Evolutionary conservation across 176 grass and related monocot species (phyloP).

Genomic region (Paspalum vaginatum): DNA sequence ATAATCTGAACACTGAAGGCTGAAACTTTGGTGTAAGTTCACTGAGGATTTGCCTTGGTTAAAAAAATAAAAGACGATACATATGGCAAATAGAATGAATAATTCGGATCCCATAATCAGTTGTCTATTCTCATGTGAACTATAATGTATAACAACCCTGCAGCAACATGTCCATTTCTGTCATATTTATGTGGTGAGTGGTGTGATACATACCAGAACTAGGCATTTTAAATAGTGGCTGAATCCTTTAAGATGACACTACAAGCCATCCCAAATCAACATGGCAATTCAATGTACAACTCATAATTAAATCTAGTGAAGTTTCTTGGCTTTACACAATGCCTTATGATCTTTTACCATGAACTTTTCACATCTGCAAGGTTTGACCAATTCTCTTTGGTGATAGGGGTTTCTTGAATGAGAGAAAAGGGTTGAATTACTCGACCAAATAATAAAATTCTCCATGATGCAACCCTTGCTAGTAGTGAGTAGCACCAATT

Average conservation of each 20-base stretch:
- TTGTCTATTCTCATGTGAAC: neutral
- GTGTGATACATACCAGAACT: neutral
- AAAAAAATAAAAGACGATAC: neutral
- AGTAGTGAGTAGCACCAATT: neutral
- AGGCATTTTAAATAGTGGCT: neutral
- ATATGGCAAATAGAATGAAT: neutral
- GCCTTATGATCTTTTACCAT: neutral
- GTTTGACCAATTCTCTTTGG: neutral
- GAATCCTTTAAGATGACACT: neutral
- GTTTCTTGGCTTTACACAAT: neutral
- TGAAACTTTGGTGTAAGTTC: neutral
- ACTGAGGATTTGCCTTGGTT: neutral
- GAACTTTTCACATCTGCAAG: neutral
- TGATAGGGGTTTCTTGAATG: neutral
- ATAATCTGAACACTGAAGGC: neutral
- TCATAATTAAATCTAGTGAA: constrained; percentile 8
- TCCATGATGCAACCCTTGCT: neutral
- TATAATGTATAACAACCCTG: neutral
- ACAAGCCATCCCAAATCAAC: neutral
- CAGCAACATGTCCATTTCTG: neutral
- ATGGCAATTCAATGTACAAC: neutral
- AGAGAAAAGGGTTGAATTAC: neutral
- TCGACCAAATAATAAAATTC: neutral
- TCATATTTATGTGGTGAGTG: neutral
- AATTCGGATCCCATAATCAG: neutral